Conservation (phyloP, 2,329 filamentous ascomycete genomes). For the Raffaelea deltoideospora region DNA sequence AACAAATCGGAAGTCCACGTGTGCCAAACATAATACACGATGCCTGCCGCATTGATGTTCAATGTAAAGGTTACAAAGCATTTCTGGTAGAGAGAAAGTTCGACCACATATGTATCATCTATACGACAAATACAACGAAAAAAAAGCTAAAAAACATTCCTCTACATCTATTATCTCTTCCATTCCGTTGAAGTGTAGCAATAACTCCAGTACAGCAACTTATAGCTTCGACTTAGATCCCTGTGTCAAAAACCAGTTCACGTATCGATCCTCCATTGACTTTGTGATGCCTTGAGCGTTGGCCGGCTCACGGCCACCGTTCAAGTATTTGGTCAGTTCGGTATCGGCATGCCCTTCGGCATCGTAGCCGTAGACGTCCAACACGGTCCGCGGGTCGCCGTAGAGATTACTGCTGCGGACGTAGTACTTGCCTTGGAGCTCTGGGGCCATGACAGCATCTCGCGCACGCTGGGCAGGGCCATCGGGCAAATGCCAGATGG, state of each 20-base stretch:
- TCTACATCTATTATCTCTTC: too few relatives aligned
- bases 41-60: too few relatives aligned
- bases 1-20: too few relatives aligned
- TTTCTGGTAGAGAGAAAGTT: too few relatives aligned
- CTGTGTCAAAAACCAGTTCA: constrained; percentile 6
- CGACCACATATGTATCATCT: too few relatives aligned
- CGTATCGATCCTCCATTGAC: constrained; percentile 1
- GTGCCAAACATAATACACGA: too few relatives aligned
- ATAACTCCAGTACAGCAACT: too few relatives aligned
- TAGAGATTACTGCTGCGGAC: constrained; percentile 28
- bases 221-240: too few relatives aligned
- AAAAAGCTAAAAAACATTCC: too few relatives aligned
- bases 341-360: constrained; percentile 16
- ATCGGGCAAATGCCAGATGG: constrained; percentile 30
- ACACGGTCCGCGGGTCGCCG: constrained; percentile 28
- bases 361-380: constrained; percentile 33
- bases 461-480: constrained; percentile 24
- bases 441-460: constrained; percentile 24
- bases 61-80: too few relatives aligned
- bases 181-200: too few relatives aligned
- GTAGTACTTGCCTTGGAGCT: constrained; percentile 22
- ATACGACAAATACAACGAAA: too few relatives aligned
- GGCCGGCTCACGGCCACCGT: constrained; percentile 3
- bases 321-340: neutral
- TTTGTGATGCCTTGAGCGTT: constrained; percentile 1